Base-by-base conservation (phyloP, 1,284 basidiomycete species). In the Pholiota adiposa region DNA sequence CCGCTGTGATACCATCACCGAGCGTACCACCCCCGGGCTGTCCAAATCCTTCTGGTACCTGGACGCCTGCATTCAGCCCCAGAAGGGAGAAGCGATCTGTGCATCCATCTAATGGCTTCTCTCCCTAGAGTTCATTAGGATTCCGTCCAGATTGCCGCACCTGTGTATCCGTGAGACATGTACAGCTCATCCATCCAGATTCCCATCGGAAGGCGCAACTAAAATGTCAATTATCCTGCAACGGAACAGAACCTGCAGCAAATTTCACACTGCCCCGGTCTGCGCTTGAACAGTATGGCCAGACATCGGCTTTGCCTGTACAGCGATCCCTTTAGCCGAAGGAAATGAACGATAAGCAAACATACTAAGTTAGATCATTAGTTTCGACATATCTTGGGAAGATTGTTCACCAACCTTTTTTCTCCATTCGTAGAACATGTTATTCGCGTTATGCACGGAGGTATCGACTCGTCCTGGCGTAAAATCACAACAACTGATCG, bases 31-130 rank as follows among this genome's bases (percentile, higher is more conserved):
- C 58, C 52, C 54, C 52, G 57, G 54, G 58, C 58, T 62, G 62
- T 63, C 63, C 54, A 69, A 71, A 68, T 60, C 65, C 58, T 60
- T 43, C 48, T 51, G 59, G 70, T 72, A 64, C 73, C 71, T 73
- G 69, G 62, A 51, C 65, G 67, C 62, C 44, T 46, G 8, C 25
- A 63, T 67, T 64, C 61, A 62, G 53, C 50, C 43, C 56, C 54
- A 59, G 48, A 56, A 40, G 61, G 62, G 58, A 57, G 62, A 61
- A 62, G 51, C 54, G 59, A 64, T 66, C 65, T 62, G 52, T 52
- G 58, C 60, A 67, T 57, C 60, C 60, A 65, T 65, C 62, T 65
- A 33, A 38, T 11, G 40, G 48, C 46, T 62, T 62, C 56, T 61
- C 58, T 53, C 18, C 43, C 52, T 59, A 55, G 61, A 56, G 14